Base-by-base conservation (phyloP, 768 basidiomycete species). In the Mycena galericulata region DNA sequence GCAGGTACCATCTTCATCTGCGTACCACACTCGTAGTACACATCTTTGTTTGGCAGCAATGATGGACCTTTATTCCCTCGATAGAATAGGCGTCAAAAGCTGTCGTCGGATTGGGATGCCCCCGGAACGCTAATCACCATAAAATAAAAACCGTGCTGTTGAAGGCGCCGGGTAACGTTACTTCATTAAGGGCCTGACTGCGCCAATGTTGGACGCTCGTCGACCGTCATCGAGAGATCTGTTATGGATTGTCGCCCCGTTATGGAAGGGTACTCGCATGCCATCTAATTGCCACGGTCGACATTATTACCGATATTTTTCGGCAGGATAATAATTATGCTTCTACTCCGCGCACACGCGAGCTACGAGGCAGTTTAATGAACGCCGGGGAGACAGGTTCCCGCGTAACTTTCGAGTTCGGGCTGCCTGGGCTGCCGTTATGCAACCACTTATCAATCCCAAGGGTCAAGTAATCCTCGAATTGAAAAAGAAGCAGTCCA, bases 41-140 rank as follows among this genome's bases (percentile, higher is more conserved):
- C 32, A 68, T 57, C 54, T 56, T 50, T 61, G 65, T 61, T 61
- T n/a, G 60, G 60, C 67, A 57, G 54, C 30, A 56, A 62, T 68
- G 67, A 68, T 62, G 60, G 67, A 61, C 61, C 54, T 68, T 53
- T n/a, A n/a, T n/a, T 41, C 10, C n/a, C 26, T 26, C 30, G 45
- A 54, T 47, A 40, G 46, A 65, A 65, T 62, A 62, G 36, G 60
- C 67, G 54, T 62, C 47, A 22, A 27, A 36, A 27, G 45, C 30
- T 22, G 29, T 22, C 20, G 29, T 55, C 46, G 24, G 40, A 62
- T 67, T 56, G n/a, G 60, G 65, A 55, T 9, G 34, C 10, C 30
- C 17, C 10, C n/a, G 40, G 29, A 64, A 58, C 56, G 79, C 69
- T 78, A 81, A 77, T 75, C 81, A 62, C 34, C 51, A 45, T 51